Evolutionary conservation across 331 rosid genomes (phyloP), one percentile per base, ranked within the genome.

Genomic region (Dryas integrifolia): DNA sequence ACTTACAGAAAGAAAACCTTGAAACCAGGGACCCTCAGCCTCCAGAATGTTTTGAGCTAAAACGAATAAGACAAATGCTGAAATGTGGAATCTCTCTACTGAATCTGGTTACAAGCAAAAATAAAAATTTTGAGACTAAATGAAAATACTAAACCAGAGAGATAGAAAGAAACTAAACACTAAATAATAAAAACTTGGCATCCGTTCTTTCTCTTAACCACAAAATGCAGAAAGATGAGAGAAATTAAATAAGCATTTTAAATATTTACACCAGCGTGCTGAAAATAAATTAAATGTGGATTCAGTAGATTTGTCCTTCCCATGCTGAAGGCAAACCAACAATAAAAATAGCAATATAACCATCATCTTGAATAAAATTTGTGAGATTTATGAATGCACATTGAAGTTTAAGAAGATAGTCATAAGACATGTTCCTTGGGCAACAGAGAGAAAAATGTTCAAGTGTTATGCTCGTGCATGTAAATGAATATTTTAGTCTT

Each of bases 11-110:
- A 92, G 82, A 79, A 92, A 92, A 80, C 88, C 86, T 73, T 84
- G 79, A 72, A 92, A 90, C 98, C 98, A 92, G 77, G 98, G 96
- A 65, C 97, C 97, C 86, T 92, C 98, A 7, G 97, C 98, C 86
- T 92, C 98, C 80, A 90, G 87, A 83, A 92, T 90, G 72, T 92
- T 92, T 86, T 92, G 98, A 73, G 98, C 98, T 81, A 92, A 85
- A 72, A 92, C 96, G 9, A 92, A 92, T 51, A 92, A 77, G 88
- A 90, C 80, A 78, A 90, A 92, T 66, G 97, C 93, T 47, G 92
- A 82, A 83, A 90, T 92, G 79, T 92, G 98, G 87, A 92, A 92
- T 83, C 98, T 88, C 85, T 92, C 98, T 13, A 92, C 84, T n/a
- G 98, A 92, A 88, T 92, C 98, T 92, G 95, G 61, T 73, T 46